phyloP scores from a whole-genome alignment of 2,329 filamentous ascomycete species.

The Elsinoe arachidis region DNA sequence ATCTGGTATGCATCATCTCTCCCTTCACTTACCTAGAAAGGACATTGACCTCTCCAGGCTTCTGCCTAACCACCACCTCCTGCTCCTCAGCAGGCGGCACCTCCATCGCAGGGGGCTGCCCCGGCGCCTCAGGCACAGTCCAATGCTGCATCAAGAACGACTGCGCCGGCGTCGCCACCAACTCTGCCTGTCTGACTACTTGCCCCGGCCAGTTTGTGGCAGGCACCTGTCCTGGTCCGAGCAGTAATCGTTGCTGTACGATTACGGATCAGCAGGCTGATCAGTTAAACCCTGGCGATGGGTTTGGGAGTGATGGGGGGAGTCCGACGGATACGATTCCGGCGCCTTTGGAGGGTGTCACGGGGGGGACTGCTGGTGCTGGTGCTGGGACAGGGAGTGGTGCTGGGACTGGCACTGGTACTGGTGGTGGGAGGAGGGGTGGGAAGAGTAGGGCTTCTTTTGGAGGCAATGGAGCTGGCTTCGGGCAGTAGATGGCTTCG shows the following conservation, averaged over 20 bases:
- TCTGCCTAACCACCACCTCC: background rate
- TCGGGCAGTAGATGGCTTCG: background rate
- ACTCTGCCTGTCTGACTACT: background rate
- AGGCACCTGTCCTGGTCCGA: background rate
- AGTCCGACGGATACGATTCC: background rate
- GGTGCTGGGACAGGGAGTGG: background rate
- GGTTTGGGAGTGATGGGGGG: background rate
- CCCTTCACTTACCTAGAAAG: too few relatives aligned
- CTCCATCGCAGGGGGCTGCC: background rate
- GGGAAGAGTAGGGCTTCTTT: background rate
- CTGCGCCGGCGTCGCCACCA: background rate
- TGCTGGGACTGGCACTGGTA: background rate
- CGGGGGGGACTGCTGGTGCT: background rate
- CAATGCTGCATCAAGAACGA: constrained; percentile 11
- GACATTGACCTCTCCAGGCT: background rate
- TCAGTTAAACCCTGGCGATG: background rate
- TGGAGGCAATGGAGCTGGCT: background rate
- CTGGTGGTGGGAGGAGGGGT: background rate
- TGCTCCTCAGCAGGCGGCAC: background rate
- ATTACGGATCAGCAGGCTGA: background rate
- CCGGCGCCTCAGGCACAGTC: background rate
- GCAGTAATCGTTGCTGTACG: background rate
- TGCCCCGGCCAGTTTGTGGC: background rate
- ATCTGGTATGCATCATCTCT: background rate
- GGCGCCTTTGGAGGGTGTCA: background rate